A percentile compares a stretch with the other conserved stretches of the same genome.
These are phyloP conservation scores for Quercus aquifolioides DNA, from an alignment of 306 rosid species.

Conservation along the genomic window DNA sequence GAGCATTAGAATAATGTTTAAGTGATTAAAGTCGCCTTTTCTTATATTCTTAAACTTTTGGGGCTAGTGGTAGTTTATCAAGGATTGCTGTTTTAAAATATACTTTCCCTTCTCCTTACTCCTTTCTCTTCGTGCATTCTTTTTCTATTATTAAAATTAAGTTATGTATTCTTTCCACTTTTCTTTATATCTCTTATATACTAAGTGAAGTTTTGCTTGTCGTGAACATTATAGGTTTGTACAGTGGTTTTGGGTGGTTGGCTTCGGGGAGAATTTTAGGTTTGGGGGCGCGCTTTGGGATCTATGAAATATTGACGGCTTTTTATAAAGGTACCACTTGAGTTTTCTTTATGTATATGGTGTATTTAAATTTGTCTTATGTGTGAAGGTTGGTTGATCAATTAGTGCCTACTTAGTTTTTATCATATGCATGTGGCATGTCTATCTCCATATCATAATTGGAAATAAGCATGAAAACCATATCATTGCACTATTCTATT, in stretches of 20 bases:
- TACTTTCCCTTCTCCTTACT: not conserved
- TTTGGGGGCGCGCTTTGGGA: constrained; percentile 85
- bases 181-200: not conserved
- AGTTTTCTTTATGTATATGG: not conserved
- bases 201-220: constrained; percentile 21
- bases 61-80: too few species aligned
- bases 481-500: not conserved
- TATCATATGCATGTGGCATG: not conserved
- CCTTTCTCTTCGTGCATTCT: not conserved
- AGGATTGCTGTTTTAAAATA: not conserved
- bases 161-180: not conserved
- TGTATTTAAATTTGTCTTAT: not conserved
- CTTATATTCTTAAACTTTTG: too few species aligned
- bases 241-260: constrained; percentile 71
- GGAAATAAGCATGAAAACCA: not conserved
- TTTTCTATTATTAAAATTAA: too few species aligned
- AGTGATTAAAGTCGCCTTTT: too few species aligned
- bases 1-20: too few species aligned
- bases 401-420: not conserved
- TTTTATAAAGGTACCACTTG: constrained; percentile 59
- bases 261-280: constrained; percentile 76
- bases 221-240: constrained; percentile 56
- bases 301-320: constrained; percentile 80
- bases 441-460: not conserved
- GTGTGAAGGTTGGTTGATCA: not conserved